phyloP scores from a whole-genome alignment of 1,284 basidiomycete genomes.

The Irpex rosettiformis region DNA sequence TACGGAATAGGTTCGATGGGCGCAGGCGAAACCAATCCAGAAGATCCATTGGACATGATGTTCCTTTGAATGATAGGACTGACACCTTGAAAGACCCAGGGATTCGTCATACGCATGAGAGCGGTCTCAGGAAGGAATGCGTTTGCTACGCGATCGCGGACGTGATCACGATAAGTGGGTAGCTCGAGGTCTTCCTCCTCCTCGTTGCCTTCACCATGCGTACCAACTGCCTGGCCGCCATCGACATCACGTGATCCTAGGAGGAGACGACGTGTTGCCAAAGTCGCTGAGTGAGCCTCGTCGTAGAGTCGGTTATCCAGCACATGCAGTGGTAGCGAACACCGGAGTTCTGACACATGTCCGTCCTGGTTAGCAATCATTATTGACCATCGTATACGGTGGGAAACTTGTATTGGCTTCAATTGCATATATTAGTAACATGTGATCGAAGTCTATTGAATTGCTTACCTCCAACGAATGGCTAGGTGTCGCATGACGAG shows the following conservation, averaged over 20 bases:
- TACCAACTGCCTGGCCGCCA: conserved; percentile 28
- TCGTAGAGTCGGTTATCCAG: conserved; percentile 71
- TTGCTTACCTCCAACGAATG: conserved; percentile 50
- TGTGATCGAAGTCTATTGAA: background rate
- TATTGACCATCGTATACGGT: conserved; percentile 75
- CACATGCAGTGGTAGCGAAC: conserved; percentile 84
- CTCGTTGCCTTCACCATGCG: conserved; percentile 36
- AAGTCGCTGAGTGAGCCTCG: conserved; percentile 71
- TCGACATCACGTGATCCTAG: conserved; percentile 44
- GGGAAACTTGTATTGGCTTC: conserved; percentile 65
- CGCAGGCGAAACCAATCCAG: conserved; percentile 29
- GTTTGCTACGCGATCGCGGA: conserved; percentile 86
- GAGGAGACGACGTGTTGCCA: conserved; percentile 66
- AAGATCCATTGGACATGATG: conserved; percentile 11
- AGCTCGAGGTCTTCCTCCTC: conserved; percentile 69
- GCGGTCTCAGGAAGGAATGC: conserved; percentile 62
- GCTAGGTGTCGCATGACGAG: conserved; percentile 53
- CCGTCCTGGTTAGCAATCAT: conserved; percentile 84
- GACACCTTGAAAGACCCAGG: conserved; percentile 47
- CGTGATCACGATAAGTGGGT: conserved; percentile 84
- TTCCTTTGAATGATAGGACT: conserved; percentile 32
- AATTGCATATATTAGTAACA: conserved; percentile 3
- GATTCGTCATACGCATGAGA: conserved; percentile 64
- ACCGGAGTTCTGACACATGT: conserved; percentile 87
- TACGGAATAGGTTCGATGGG: conserved; percentile 21